Evolutionary conservation across 108 stramenopile genomes (phyloP), one percentile per base, ranked within the genome.

Genomic region (Licmophora abbreviata): DNA sequence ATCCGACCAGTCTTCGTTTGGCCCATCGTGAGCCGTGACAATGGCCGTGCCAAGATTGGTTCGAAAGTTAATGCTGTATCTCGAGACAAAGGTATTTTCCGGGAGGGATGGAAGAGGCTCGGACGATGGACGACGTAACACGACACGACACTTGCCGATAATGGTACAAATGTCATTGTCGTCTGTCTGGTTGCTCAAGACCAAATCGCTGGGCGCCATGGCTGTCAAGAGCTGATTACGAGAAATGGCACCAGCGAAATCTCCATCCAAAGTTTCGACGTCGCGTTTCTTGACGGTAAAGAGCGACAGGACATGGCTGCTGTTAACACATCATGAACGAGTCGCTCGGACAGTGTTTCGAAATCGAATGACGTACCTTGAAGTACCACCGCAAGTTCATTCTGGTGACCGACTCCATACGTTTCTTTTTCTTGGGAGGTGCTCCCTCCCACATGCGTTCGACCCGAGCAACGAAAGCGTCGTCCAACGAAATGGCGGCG

Each of bases 121-220:
- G 3, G 3, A 21, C 3, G 36, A 14, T 29, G 76, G 66, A 23
- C 49, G 52, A 17, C 64, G 32, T 18, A 46, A 50, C 17, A 71
- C 44, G 34, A 85, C 68, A 18, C 33, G 46, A 40, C 61, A 58
- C 33, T 74, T 74, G 0, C 64, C 77, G 26, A 79, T 46, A 29
- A 88, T 75, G 3, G 79, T 58, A n/a, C 63, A 52, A 10, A 76
- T 61, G 23, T 53, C 61, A 63, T 83, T 83, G 38, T 79, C 68
- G 58, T 88, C 82, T 9, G 43, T 37, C 43, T 77, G 76, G 36
- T 83, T 75, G 12, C 72, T 70, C 44, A 83, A 51, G 12, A 88
- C 38, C 28, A 83, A 49, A 35, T 81, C 81, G 8, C 66, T 44
- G 15, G 64, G 44, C 1, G 74, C 55, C 61, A 81, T 68, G 20